Conservation (phyloP, 768 basidiomycete genomes). For the Termitomyces sp. region DNA sequence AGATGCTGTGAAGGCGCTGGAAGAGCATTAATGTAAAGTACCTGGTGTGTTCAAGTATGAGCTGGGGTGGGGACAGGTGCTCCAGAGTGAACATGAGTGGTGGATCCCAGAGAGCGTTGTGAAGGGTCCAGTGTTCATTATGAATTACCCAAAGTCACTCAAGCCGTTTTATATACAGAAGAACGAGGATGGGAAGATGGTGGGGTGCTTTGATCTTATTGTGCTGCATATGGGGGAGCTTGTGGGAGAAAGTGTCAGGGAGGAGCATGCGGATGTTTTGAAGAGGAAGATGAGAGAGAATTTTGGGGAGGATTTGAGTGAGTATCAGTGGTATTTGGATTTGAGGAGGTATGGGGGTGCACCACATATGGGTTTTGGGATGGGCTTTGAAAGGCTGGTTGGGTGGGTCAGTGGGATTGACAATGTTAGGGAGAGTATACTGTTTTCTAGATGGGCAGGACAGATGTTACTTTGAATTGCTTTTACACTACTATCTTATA, state of each 20-base stretch:
- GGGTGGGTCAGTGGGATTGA: constrained; percentile 84
- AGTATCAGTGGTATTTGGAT: constrained; percentile 75
- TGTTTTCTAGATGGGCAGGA: constrained; percentile 88
- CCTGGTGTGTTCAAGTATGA: constrained; percentile 46
- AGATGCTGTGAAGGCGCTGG: constrained; percentile 63
- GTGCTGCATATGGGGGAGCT: constrained; percentile 88
- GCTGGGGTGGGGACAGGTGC: constrained; percentile 62
- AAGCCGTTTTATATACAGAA: constrained; percentile 98
- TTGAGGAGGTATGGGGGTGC: constrained; percentile 81
- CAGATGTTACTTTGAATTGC: constrained; percentile 56
- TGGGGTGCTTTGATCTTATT: constrained; percentile 95
- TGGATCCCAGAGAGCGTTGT: constrained; percentile 75
- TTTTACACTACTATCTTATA: not conserved
- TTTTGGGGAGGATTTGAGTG: constrained; percentile 38
- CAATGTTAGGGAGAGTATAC: constrained; percentile 90
- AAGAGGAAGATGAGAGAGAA: constrained; percentile 40
- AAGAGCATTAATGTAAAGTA: constrained; percentile 25
- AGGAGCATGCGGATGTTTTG: constrained; percentile 62
- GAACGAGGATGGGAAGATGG: constrained; percentile 53
- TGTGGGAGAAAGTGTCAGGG: constrained; percentile 86
- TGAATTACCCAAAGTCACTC: constrained; percentile 74
- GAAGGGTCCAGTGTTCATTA: constrained; percentile 83
- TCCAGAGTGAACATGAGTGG: constrained; percentile 91
- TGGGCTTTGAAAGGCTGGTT: constrained; percentile 92
- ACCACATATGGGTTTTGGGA: constrained; percentile 92